These are phyloP conservation scores for Ilex asprella DNA, from an alignment of 257 asterid species.

Conservation along the genomic window DNA sequence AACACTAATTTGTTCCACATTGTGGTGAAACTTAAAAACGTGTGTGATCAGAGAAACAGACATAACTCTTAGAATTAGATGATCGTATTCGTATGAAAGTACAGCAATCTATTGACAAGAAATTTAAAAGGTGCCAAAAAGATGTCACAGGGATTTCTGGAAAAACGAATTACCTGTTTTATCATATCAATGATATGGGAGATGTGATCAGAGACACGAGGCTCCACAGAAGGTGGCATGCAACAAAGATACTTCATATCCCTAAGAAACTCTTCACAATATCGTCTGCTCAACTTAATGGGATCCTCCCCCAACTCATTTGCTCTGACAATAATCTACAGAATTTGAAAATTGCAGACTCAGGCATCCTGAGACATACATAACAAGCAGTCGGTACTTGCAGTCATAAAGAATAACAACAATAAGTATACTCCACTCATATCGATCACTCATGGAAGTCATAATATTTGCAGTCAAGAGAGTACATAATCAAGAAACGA, in stretches of 20 bases:
- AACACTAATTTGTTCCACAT: background rate
- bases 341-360: slow-evolving; percentile 56
- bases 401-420: background rate
- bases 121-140: slow-evolving; percentile 1
- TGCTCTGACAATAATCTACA: slow-evolving; percentile 90
- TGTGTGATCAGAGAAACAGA: background rate
- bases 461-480: too few species aligned
- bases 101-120: background rate
- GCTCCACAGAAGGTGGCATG: slow-evolving; percentile 86
- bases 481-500: background rate
- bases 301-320: slow-evolving; percentile 87
- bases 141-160: background rate
- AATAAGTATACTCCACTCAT: too few species aligned
- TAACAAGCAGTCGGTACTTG: slow-evolving; percentile 32
- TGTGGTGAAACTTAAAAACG: background rate
- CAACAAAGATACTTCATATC: slow-evolving; percentile 79
- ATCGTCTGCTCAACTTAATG: slow-evolving; percentile 67
- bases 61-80: background rate
- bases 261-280: slow-evolving; percentile 76
- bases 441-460: too few species aligned
- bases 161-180: slow-evolving; percentile 44
- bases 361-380: slow-evolving; percentile 45
- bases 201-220: slow-evolving; percentile 94
- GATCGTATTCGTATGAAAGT: background rate
- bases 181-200: slow-evolving; percentile 80